Evolutionary conservation across 257 asterid species (phyloP).

Genomic region (Ophiorrhiza pumila): DNA sequence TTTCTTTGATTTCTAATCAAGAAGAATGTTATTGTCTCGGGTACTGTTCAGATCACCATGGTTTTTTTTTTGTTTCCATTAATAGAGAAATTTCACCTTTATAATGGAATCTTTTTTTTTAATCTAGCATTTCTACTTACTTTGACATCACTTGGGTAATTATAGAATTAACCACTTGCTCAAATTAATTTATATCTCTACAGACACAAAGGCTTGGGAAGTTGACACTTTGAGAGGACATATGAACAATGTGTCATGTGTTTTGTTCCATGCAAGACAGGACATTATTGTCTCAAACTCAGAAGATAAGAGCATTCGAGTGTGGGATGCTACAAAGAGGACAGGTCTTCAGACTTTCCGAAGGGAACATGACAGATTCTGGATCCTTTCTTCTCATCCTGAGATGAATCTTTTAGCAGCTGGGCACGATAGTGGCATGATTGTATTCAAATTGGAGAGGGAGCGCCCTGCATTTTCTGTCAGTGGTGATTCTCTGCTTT

Average conservation of each 20-base stretch:
- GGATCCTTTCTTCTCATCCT: slow-evolving; percentile 96
- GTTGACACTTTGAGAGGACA: slow-evolving; percentile 99
- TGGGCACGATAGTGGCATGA: slow-evolving; percentile 99
- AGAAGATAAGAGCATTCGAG: slow-evolving; percentile 95
- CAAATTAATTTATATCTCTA: slow-evolving; percentile 13
- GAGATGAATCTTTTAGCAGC: slow-evolving; percentile 99
- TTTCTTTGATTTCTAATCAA: background rate
- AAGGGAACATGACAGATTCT: slow-evolving; percentile 97
- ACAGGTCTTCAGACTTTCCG: slow-evolving; percentile 97
- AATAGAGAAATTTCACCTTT: background rate
- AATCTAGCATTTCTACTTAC: background rate
- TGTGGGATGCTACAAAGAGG: slow-evolving; percentile 98
- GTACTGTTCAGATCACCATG: background rate
- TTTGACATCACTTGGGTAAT: too few species aligned
- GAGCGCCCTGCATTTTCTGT: slow-evolving; percentile 94
- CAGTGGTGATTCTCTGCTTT: slow-evolving; percentile 73
- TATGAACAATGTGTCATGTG: slow-evolving; percentile 96
- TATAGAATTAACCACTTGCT: too few species aligned
- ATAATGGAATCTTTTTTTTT: background rate
- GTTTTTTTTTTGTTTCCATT: background rate
- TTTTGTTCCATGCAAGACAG: slow-evolving; percentile 78
- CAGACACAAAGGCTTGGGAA: slow-evolving; percentile 99
- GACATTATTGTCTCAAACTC: slow-evolving; percentile 94
- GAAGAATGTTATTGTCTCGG: background rate
- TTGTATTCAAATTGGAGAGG: slow-evolving; percentile 93